Evolutionary conservation across 805 yeast species (phyloP), one percentile per base, ranked within the genome.

Genomic region (Ogataea ramenticola): DNA sequence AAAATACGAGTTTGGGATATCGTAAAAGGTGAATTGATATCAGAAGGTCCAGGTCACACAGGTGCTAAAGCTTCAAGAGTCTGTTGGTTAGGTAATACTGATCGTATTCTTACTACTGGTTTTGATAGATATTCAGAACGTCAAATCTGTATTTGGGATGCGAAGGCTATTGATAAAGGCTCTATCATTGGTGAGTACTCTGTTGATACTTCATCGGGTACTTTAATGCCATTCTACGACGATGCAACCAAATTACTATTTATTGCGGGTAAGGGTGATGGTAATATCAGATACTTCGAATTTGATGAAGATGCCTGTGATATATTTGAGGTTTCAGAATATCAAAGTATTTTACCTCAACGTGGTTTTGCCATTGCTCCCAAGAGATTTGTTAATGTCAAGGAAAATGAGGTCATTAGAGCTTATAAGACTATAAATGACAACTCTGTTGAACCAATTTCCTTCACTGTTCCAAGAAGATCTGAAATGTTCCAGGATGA

Each of bases 201-300:
- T 35, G 75, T 93, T 40, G 99, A 95, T 60, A 77, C 95, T 21
- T 83, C 95, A 4, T 85, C 97, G 2, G 99, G 99, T 55, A 86
- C 93, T 36, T 69, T 90, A 62, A 85, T 93, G 77, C 99, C 99
- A 26, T 77, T 85, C 56, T 93, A 68, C 60, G 99, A 93, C 60
- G 85, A 79, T 24, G 75, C 85, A 31, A 89, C 86, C 38, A 78
- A 81, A 44, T 78, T 90, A 46, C 71, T 93, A 47, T 93, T 84
- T 58, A 69, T 93, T 48, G 98, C 96, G 29, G 99, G 99, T 54
- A 91, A 93, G 65, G 97, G 97, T 63, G 99, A 93, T 64, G 98
- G 98, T 55, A 93, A 91, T 62, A 87, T 93, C 56, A 86, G 96
- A 58, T 91, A 91, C 67, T 93, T 71, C 60, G 99, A 93, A 69